A percentile compares a stretch with the other conserved stretches of the same genome.
phyloP scores from a whole-genome alignment of 257 asterid species.

The Scutellaria minor region DNA sequence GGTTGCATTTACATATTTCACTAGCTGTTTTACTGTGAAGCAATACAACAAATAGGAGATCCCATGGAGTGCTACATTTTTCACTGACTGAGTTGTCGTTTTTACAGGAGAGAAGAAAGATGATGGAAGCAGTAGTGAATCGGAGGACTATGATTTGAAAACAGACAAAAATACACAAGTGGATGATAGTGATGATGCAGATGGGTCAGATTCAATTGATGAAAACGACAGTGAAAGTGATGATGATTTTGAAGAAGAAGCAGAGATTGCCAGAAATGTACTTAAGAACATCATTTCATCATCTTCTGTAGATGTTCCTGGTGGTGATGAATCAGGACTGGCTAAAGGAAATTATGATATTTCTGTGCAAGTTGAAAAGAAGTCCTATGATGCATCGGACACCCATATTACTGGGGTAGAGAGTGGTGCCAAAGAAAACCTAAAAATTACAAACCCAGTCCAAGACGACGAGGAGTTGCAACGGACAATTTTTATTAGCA shows the following conservation, averaged over 20 bases:
- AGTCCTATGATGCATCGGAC: conserved; percentile 38
- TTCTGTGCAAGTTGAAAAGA: conserved; percentile 38
- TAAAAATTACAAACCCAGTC: conserved; percentile 36
- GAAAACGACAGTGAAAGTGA: conserved; percentile 44
- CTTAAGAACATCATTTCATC: conserved; percentile 61
- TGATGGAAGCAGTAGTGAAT: conserved; percentile 57
- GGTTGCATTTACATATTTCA: not conserved
- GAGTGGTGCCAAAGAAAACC: conserved; percentile 36
- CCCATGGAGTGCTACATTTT: not conserved
- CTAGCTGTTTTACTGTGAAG: conserved; percentile 11
- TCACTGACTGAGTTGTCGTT: conserved; percentile 12
- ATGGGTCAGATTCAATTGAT: conserved; percentile 50
- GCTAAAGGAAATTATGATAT: conserved; percentile 50
- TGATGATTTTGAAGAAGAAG: conserved; percentile 72
- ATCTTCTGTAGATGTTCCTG: conserved; percentile 47
- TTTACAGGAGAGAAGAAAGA: conserved; percentile 51
- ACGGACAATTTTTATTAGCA: conserved; percentile 78
- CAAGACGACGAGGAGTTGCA: conserved; percentile 75
- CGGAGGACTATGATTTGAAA: conserved; percentile 54
- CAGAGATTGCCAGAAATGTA: conserved; percentile 74
- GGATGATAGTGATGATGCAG: conserved; percentile 43
- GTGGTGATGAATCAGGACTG: conserved; percentile 36
- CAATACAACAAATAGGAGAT: not conserved
- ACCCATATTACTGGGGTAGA: conserved; percentile 28
- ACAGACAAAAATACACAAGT: conserved; percentile 44